Evolutionary conservation across 257 asterid species (phyloP).

Genomic region (Nicotiana sylvestris): DNA sequence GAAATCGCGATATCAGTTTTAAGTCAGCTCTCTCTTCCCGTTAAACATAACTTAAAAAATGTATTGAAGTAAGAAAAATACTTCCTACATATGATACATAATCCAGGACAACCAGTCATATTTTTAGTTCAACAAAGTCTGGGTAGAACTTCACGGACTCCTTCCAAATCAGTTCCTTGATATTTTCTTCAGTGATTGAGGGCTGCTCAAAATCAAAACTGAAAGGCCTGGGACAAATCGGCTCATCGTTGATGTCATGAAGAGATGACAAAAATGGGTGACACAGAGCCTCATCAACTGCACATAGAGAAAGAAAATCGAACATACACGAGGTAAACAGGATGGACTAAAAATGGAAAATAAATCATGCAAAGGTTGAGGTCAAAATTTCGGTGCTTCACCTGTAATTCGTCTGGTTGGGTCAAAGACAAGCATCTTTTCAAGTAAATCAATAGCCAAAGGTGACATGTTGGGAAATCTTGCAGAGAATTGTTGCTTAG

Average conservation of each 20-base stretch:
- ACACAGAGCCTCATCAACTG: conserved; percentile 85
- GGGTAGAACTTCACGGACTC: conserved; percentile 57
- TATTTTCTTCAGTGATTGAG: conserved; percentile 45
- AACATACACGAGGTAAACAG: conserved; percentile 13
- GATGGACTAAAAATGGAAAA: neutral
- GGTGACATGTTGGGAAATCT: conserved; percentile 74
- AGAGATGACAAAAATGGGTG: conserved; percentile 77
- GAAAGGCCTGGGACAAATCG: conserved; percentile 57
- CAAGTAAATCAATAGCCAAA: conserved; percentile 70
- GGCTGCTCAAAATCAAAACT: conserved; percentile 62
- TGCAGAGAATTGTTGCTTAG: conserved; percentile 56
- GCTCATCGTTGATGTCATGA: conserved; percentile 82
- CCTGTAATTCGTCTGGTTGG: conserved; percentile 76
- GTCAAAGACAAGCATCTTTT: conserved; percentile 83
- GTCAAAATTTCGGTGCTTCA: conserved; percentile 12
- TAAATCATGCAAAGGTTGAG: neutral
- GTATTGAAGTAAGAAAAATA: neutral
- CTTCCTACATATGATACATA: neutral
- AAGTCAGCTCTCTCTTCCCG: neutral
- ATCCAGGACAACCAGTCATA: neutral
- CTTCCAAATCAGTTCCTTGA: conserved; percentile 65
- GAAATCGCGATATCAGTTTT: neutral
- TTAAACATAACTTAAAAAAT: neutral
- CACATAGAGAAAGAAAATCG: conserved; percentile 14
- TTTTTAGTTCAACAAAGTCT: neutral